Evolutionary conservation across 1,284 basidiomycete species (phyloP), one percentile per base, ranked within the genome.

Genomic region (Moesziomyces parantarcticus): DNA sequence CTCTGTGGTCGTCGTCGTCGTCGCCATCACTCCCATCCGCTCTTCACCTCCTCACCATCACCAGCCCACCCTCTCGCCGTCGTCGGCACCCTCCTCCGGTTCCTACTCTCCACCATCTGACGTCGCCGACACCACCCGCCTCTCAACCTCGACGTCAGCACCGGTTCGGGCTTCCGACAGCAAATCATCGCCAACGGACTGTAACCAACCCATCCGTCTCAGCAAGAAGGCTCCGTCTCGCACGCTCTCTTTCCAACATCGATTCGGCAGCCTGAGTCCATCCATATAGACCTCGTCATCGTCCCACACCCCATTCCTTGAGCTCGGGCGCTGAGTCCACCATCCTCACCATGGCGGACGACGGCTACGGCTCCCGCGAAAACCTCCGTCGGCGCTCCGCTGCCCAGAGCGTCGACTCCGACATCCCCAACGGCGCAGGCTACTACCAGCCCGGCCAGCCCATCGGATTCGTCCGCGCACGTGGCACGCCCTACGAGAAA

Each of bases 401-500:
- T 36, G 51, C 64, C 32, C 57, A 59, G 52, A 73, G 64, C 25
- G 36, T 68, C 42, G 56, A 61, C 50, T 67, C 64, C 36, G 64
- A 49, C 57, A 34, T 56, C 45, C 57, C 64, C 53, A 40, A 49
- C 26, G 70, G 36, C n/a, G 60, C 57, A 54, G 70, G 70, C 44
- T 73, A 51, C 58, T 64, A 68, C 41, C 75, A 73, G 58, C 71
- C 77, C n/a, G 77, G 77, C 44, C 69, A 72, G 58, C 77, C 77
- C 41, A 78, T 78, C 44, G 77, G 77, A 50, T 79, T 68, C 62
- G 60, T 81, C 32, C 63, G 74, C 16, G 82, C 82, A 34, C 76
- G 80, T 43, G 76, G 77, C 34, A 83, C 72, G 14, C 80, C 81
- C 5, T 83, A 83, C 68, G 74, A 79, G 54, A 81, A 81, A 36